These are phyloP conservation scores for Clonostachys byssicola DNA, from an alignment of 2,329 filamentous ascomycete species.

Conservation along the genomic window DNA sequence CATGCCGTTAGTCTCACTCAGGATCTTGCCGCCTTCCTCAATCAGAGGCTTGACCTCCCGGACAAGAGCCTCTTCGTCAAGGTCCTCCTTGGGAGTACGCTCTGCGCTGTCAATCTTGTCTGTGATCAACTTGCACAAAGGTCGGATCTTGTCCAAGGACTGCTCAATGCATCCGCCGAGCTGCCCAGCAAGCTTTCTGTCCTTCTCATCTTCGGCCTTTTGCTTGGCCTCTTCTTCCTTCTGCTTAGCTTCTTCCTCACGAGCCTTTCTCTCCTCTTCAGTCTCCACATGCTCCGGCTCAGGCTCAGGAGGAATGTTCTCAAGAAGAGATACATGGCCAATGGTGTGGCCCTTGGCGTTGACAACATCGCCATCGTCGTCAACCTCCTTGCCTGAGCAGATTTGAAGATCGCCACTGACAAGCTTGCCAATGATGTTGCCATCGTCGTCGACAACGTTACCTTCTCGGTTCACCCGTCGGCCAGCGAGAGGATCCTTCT, in stretches of 20 bases:
- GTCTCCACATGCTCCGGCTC: slow-evolving; percentile 50
- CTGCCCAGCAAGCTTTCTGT: slow-evolving; percentile 72
- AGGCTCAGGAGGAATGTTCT: slow-evolving; percentile 46
- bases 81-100: slow-evolving; percentile 76
- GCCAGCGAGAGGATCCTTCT: slow-evolving; percentile 46
- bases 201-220: slow-evolving; percentile 55
- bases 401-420: slow-evolving; percentile 62
- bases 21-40: slow-evolving; percentile 77
- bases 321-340: slow-evolving; percentile 64
- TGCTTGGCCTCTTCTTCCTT: slow-evolving; percentile 51
- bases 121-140: slow-evolving; percentile 81
- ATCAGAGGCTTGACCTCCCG: slow-evolving; percentile 83
- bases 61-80: slow-evolving; percentile 86
- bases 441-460: slow-evolving; percentile 53
- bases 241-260: slow-evolving; percentile 68
- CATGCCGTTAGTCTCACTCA: slow-evolving; percentile 81
- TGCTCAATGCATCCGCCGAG: slow-evolving; percentile 71
- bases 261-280: slow-evolving; percentile 48
- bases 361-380: slow-evolving; percentile 67
- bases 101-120: slow-evolving; percentile 81
- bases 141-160: slow-evolving; percentile 78
- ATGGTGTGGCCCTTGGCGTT: slow-evolving; percentile 64
- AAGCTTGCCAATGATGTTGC: slow-evolving; percentile 61
- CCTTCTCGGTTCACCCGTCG: slow-evolving; percentile 54
- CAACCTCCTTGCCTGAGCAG: slow-evolving; percentile 65